Evolutionary conservation across 306 rosid species (phyloP).

Genomic region (Cajanus cajan): DNA sequence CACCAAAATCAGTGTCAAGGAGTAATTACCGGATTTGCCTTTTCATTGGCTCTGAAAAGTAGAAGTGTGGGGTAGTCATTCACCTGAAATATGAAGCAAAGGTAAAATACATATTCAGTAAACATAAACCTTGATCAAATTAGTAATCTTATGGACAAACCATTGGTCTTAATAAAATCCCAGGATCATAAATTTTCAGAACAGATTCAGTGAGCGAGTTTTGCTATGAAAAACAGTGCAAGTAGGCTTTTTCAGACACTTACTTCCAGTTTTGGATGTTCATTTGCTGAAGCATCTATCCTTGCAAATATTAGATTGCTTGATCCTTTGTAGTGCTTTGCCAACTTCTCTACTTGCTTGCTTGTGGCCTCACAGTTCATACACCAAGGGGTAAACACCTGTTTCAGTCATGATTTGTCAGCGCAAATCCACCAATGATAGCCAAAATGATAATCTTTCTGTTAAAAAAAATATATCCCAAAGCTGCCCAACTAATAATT

Average conservation of each 20-base stretch:
- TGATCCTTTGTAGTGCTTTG: conserved; percentile 82
- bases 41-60: conserved; percentile 59
- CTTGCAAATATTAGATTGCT: conserved; percentile 61
- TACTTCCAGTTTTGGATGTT: conserved; percentile 86
- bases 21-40: conserved; percentile 72
- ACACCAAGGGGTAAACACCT: conserved; percentile 97
- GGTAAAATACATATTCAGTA: conserved; percentile 19
- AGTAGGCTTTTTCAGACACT: conserved; percentile 17
- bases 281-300: conserved; percentile 78
- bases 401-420: conserved; percentile 30
- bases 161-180: not conserved
- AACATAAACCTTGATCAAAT: conserved; percentile 7
- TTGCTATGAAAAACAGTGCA: not conserved
- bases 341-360: conserved; percentile 85
- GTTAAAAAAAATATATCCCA: not conserved
- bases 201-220: not conserved
- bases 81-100: conserved; percentile 49
- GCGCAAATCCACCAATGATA: conserved; percentile 18
- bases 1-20: not conserved
- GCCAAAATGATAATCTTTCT: not conserved
- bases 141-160: not conserved
- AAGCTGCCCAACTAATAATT: not conserved
- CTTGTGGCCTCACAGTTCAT: conserved; percentile 70
- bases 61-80: conserved; percentile 79
- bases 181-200: conserved; percentile 1